Evolutionary conservation across 345 rosid species (phyloP).

Genomic region (Brassica juncea): DNA sequence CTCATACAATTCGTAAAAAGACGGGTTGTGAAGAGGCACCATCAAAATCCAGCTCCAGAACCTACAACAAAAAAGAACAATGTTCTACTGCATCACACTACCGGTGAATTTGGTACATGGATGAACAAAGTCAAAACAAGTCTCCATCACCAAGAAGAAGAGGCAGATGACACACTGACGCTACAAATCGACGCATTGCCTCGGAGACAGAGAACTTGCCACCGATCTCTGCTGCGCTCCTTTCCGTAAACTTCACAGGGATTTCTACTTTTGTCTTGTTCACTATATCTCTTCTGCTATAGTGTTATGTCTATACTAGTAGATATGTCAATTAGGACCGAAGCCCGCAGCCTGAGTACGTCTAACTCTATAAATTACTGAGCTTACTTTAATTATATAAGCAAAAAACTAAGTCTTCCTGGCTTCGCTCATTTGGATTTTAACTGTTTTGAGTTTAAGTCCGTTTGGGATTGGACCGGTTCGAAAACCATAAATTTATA

Average conservation of each 20-base stretch:
- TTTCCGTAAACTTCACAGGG: constrained; percentile 39
- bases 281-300: not conserved
- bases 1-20: not conserved
- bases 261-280: constrained; percentile 3
- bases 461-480: too few relatives aligned
- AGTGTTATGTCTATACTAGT: not conserved
- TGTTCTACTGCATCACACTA: not conserved
- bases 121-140: not conserved
- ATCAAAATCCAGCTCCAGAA: not conserved
- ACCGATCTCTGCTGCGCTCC: not conserved
- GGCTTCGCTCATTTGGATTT: too few relatives aligned
- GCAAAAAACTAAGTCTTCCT: too few relatives aligned
- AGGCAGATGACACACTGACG: not conserved
- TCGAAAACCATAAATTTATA: too few relatives aligned
- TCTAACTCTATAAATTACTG: too few relatives aligned
- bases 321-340: too few relatives aligned
- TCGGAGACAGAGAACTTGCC: not conserved
- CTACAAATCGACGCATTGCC: not conserved
- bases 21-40: not conserved
- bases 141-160: not conserved
- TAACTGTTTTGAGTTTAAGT: too few relatives aligned
- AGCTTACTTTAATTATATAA: too few relatives aligned
- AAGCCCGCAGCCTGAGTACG: too few relatives aligned
- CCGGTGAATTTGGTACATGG: not conserved
- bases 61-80: not conserved